phyloP scores from a whole-genome alignment of 2,329 filamentous ascomycete species.

The Teratosphaeria nubilosa region DNA sequence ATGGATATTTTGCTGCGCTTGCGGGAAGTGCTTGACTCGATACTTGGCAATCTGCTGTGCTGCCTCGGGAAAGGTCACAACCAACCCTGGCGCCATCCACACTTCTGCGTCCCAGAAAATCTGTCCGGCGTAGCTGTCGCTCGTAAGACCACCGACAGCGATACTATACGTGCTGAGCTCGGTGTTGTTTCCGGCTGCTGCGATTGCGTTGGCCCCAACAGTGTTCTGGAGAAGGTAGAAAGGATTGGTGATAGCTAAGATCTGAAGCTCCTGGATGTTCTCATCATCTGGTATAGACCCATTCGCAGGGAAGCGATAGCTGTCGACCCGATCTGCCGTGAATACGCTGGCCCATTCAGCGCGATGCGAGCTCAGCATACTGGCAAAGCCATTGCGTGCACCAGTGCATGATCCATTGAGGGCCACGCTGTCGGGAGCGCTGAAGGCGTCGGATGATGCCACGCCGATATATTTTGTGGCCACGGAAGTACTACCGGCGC shows the following conservation, averaged over 20 bases:
- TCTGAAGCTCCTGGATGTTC: slow-evolving; percentile 47
- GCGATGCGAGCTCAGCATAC: slow-evolving; percentile 46
- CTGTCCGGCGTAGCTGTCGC: slow-evolving; percentile 52
- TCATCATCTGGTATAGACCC: slow-evolving; percentile 48
- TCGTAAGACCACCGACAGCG: slow-evolving; percentile 56
- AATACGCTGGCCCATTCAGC: slow-evolving; percentile 54
- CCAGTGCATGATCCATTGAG: slow-evolving; percentile 44
- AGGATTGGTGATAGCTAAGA: slow-evolving; percentile 44
- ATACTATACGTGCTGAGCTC: slow-evolving; percentile 53
- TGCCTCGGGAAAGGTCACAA: slow-evolving; percentile 52
- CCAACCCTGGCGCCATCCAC: slow-evolving; percentile 59
- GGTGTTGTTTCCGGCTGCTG: slow-evolving; percentile 37
- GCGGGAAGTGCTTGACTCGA: slow-evolving; percentile 46
- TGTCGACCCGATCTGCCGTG: slow-evolving; percentile 52
- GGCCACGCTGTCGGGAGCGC: slow-evolving; percentile 46
- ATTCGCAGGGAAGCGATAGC: slow-evolving; percentile 47
- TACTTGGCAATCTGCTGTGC: slow-evolving; percentile 56
- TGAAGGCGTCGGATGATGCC: slow-evolving; percentile 59
- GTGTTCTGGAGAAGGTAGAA: slow-evolving; percentile 49
- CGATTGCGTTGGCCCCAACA: slow-evolving; percentile 44
- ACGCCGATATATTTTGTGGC: slow-evolving; percentile 59
- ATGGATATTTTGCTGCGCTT: slow-evolving; percentile 51
- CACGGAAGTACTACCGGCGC: slow-evolving; percentile 42
- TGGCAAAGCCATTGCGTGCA: slow-evolving; percentile 44
- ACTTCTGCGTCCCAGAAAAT: slow-evolving; percentile 51